Conservation (phyloP, 331 rosid genomes). For the Arachis monticola region DNA sequence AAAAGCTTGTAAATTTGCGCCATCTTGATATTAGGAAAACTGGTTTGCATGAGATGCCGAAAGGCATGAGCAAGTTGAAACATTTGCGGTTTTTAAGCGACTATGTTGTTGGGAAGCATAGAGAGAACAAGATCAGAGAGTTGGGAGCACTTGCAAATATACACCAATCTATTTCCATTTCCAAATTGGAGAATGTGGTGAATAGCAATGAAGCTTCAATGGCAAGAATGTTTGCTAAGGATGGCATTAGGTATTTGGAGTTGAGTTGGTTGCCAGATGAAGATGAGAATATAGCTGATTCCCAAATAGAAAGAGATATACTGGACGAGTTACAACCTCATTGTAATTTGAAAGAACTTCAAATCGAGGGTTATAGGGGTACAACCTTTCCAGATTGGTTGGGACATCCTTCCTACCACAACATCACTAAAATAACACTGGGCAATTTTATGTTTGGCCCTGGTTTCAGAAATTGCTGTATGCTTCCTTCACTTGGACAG, state of each 20-base stretch:
- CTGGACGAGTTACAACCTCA: not conserved
- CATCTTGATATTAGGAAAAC: not conserved
- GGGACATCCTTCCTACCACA: not conserved
- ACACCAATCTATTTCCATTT: not conserved
- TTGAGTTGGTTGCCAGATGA: no score
- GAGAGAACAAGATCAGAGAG: not conserved
- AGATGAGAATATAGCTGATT: no score
- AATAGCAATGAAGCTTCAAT: no score
- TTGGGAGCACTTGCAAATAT: not conserved
- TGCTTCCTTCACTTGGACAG: slow-evolving; percentile 7
- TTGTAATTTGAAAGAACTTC: not conserved
- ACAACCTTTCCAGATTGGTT: not conserved
- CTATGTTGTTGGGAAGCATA: not conserved
- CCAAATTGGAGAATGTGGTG: no score
- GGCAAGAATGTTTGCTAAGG: no score
- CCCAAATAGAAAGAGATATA: no score
- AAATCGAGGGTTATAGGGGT: not conserved
- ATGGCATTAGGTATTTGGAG: no score
- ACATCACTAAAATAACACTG: not conserved
- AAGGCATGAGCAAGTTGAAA: not conserved
- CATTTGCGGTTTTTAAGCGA: not conserved
- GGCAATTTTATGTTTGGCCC: no score
- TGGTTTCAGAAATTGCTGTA: not conserved
- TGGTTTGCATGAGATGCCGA: not conserved
- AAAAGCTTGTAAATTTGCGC: not conserved